Base-by-base conservation (phyloP, 208 protist genomes). In the Crithidia acanthocephali region DNA sequence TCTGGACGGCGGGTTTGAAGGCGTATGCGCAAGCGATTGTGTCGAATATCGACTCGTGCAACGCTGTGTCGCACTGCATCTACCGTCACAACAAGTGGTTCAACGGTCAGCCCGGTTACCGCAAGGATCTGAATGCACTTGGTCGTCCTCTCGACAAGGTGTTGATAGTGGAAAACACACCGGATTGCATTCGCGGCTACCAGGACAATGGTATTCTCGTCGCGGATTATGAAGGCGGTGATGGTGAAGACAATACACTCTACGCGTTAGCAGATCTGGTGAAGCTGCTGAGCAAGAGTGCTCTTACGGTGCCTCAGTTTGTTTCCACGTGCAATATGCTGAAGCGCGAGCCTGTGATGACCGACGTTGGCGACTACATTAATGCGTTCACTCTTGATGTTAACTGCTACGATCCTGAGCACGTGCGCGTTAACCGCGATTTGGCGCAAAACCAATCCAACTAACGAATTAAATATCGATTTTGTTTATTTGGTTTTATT, bases 51-150 rank as follows among this genome's bases (percentile, higher is more conserved):
- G 94, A 98, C 75, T 92, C 92, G 32, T 75, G 79, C 55, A 85
- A 87, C 50, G 86, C 88, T 13, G 87, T 98, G 2, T 72, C 84
- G 5, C 94, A 98, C 51, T 98, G 94, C 75, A 97, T 98, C 74
- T 98, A 98, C 62, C 92, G 94, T 40, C 92, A 98, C 83, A 89
- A 83, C 66, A 98, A 97, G 50, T 98, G 94, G 94, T 98, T 98
- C 80, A 98, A 91, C 22, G 92, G 92, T 1, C 91, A 96, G 68
- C 83, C 92, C 32, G 94, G 94, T 13, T 98, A 98, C 84, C 82
- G 91, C 37, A 98, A 98, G 82, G 94, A 98, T 72, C 65, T 98
- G 57, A 82, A 88, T 42, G 83, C 87, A 27, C 84, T 98, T 52
- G 90, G 92, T 30, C 85, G 94, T 11, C 88, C 90, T 30, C 83